Conservation (phyloP, 176 grass and related monocot species). For the Melocanna baccifera region DNA sequence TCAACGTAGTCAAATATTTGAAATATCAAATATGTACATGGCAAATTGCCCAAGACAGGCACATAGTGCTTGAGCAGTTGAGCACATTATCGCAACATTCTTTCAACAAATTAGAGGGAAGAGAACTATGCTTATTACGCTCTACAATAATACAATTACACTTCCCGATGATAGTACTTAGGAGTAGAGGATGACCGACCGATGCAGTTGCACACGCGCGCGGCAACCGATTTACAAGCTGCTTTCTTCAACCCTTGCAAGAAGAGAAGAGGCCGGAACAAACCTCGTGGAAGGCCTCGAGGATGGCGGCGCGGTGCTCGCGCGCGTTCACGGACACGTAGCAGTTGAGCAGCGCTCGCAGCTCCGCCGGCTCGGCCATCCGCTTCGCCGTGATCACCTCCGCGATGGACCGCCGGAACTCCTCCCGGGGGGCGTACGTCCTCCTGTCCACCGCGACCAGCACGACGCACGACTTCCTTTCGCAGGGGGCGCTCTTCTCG, state of each 20-base stretch:
- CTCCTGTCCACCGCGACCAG: slow-evolving; percentile 70
- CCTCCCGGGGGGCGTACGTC: slow-evolving; percentile 62
- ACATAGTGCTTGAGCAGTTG: slow-evolving; percentile 10
- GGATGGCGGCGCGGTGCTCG: slow-evolving; percentile 69
- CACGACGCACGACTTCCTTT: slow-evolving; percentile 48
- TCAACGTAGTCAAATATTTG: background rate
- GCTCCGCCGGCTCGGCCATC: slow-evolving; percentile 73
- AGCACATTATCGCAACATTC: slow-evolving; percentile 13
- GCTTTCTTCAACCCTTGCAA: slow-evolving; percentile 11
- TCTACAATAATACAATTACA: background rate
- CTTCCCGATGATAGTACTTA: background rate
- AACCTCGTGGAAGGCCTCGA: slow-evolving; percentile 90
- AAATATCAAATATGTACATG: slow-evolving; percentile 18
- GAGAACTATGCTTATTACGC: background rate
- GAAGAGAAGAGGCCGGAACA: slow-evolving; percentile 65
- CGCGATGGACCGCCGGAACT: slow-evolving; percentile 69
- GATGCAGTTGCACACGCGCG: background rate
- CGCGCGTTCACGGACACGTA: slow-evolving; percentile 78
- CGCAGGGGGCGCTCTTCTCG: background rate
- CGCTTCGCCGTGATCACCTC: slow-evolving; percentile 80
- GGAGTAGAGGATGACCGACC: too few species aligned
- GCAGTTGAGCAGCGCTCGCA: slow-evolving; percentile 83
- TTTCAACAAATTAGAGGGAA: background rate
- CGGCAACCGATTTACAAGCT: too few species aligned
- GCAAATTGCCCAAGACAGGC: background rate